A percentile compares a stretch with the other conserved stretches of the same genome.
Evolutionary conservation across 1,139 yeast species (phyloP).

Genomic region (Chernovozyma aurita): DNA sequence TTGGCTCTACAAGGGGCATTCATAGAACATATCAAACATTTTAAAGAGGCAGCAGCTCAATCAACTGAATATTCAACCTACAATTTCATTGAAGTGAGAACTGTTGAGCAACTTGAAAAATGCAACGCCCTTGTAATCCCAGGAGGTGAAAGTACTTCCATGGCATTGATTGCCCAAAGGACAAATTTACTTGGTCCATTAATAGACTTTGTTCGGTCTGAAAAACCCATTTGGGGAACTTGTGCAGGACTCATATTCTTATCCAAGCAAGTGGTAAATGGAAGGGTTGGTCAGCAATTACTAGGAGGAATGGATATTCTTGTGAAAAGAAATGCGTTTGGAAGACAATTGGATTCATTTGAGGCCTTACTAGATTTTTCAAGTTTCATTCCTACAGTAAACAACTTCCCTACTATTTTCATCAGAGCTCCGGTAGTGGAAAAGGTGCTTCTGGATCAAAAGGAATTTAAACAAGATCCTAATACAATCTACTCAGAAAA

Average conservation of each 20-base stretch:
- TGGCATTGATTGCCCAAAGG: constrained; percentile 68
- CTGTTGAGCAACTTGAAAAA: constrained; percentile 39
- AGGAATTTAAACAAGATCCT: neutral
- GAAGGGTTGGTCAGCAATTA: constrained; percentile 53
- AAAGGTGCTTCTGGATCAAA: constrained; percentile 17
- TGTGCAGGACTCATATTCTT: constrained; percentile 80
- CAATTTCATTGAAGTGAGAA: constrained; percentile 48
- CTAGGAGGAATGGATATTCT: constrained; percentile 65
- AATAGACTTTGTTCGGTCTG: constrained; percentile 44
- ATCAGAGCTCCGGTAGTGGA: constrained; percentile 77
- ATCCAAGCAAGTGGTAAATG: constrained; percentile 52
- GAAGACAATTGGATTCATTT: constrained; percentile 72
- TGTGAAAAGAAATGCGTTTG: constrained; percentile 73
- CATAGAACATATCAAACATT: constrained; percentile 59
- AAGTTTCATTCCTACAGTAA: constrained; percentile 37
- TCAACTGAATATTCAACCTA: constrained; percentile 16
- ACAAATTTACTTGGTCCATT: constrained; percentile 56
- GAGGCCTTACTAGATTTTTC: constrained; percentile 45
- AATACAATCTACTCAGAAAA: constrained; percentile 21
- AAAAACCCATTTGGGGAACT: constrained; percentile 76
- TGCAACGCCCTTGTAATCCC: constrained; percentile 70
- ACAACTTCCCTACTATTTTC: constrained; percentile 56
- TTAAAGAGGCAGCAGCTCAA: constrained; percentile 33
- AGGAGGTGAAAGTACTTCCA: constrained; percentile 80
- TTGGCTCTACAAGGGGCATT: constrained; percentile 82